Base-by-base conservation (phyloP, 768 basidiomycete genomes). In the Boletellus ananas region DNA sequence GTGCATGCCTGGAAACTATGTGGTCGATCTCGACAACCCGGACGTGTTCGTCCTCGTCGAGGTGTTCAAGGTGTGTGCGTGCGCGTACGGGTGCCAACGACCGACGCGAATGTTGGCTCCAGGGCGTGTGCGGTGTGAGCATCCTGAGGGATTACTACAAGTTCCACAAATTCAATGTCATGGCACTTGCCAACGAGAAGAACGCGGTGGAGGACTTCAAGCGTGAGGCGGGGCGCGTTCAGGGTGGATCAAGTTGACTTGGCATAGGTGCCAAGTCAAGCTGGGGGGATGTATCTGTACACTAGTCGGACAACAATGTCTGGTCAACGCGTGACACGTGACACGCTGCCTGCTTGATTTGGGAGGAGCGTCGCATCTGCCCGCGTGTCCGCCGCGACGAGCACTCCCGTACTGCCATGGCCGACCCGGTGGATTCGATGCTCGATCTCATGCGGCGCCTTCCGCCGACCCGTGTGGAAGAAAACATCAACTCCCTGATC, bases 401-500 rank as follows among this genome's bases (percentile, higher is more conserved):
- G 29, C 29, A 29, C 29, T 23, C 23, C 23, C 12, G 42, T 14
- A 9, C 23, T 27, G 69, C 44, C 57, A 87, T 87, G 87, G 74
- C 77, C 42, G 90, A 93, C 69, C 75, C 87, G 51, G 80, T 93
- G 41, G 90, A 94, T 62, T 87, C 90, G 48, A 93, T 95, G 84
- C 84, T 98, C 35, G 95, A 98, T 73, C 81, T 97, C 42, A 88
- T 94, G 80, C 83, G 96, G 47, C 87, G 96, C 14, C 79, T 98
- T n/a, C 96, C 96, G 8, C 95, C 96, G 3, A 89, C 85, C 8
- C 74, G 83, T 17, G 87, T 94, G 40, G 86, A 93, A 63, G 82
- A 89, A 66, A 98, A 95, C 70, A 84, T 98, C 56, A 74, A 81
- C 41, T 77, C 84, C 23, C 84, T 98, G 25, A 83, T 90, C 51